These are phyloP conservation scores for Pascua guehoae DNA, from an alignment of 1,284 basidiomycete genomes.

Conservation along the genomic window DNA sequence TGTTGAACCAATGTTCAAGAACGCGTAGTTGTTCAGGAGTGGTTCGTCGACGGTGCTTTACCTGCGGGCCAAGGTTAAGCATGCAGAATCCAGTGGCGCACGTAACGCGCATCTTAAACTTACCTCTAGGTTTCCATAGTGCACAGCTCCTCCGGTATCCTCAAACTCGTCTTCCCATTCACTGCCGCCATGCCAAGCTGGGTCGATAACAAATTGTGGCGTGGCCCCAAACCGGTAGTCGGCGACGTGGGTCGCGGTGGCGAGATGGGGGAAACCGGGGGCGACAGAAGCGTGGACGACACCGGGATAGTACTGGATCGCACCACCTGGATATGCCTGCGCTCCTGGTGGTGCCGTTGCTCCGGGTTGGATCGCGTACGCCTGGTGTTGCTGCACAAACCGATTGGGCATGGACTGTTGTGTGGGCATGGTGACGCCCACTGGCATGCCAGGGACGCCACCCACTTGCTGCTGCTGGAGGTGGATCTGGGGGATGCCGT, in stretches of 20 bases:
- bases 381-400: too few relatives aligned
- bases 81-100: not conserved
- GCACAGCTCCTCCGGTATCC: constrained; percentile 20
- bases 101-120: not conserved
- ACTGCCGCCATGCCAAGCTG: constrained; percentile 12
- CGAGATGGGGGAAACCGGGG: constrained; percentile 9
- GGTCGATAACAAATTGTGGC: constrained; percentile 8
- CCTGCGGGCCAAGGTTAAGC: constrained; percentile 50
- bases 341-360: not conserved
- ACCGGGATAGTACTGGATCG: constrained; percentile 11
- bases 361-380: too few relatives aligned
- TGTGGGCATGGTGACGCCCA: not conserved
- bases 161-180: constrained; percentile 28
- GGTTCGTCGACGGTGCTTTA: constrained; percentile 84
- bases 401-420: too few relatives aligned
- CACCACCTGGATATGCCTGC: not conserved
- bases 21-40: constrained; percentile 76
- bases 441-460: constrained; percentile 1
- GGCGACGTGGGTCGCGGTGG: constrained; percentile 9
- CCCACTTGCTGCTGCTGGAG: constrained; percentile 8
- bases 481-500: constrained; percentile 22
- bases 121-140: constrained; percentile 29
- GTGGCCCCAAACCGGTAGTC: constrained; percentile 14
- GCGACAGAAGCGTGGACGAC: not conserved
- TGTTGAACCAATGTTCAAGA: constrained; percentile 77